Evolutionary conservation across 805 yeast genomes (phyloP), one percentile per base, ranked within the genome.

Genomic region (Metschnikowia bowlesiae): DNA sequence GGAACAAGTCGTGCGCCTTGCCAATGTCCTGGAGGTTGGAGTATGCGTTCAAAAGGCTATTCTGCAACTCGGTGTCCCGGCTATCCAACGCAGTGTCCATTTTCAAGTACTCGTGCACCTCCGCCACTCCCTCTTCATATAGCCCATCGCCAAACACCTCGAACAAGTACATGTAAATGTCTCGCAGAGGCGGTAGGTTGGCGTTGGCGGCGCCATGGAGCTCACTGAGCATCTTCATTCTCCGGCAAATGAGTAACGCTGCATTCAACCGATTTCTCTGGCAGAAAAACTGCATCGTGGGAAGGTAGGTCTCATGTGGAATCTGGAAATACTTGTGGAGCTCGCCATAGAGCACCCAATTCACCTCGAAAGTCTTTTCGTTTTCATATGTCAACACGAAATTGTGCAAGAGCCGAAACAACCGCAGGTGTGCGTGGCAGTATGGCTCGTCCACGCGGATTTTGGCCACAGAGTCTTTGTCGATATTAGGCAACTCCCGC

Each of bases 41-140:
- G 60, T 83, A 85, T 0, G 89, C 87, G 43, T 79, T 82, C 66
- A 87, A 74, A 38, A 85, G 65, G 2, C 83, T 64, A 62, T 87
- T 87, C 62, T 85, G 75, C 32, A 87, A 63, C 9, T 67, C 69
- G 9, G 83, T 74, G 55, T 84, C 84, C 51, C 82, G 75, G 51
- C 74, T 78, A 2, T 62, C 62, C 39, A 85, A 66, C 9, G 72
- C 66, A 3, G 66, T 56, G 44, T 87, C 95, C 75, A 84, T 76
- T 49, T 85, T 83, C 61, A 84, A 67, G 43, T 78, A 75, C 48
- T 81, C 77, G 56, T 86, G 89, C 3, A 87, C 64, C 50, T 83
- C 85, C 44, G 71, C 71, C 14, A 86, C 81, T 0, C 92, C 94
- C 7, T 82, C 83, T 50, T 78, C 82, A 56, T 83, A 87, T 33